These are phyloP conservation scores for Cryptococcus neoformans DNA, from an alignment of 1,284 basidiomycete genomes.

Conservation along the genomic window DNA sequence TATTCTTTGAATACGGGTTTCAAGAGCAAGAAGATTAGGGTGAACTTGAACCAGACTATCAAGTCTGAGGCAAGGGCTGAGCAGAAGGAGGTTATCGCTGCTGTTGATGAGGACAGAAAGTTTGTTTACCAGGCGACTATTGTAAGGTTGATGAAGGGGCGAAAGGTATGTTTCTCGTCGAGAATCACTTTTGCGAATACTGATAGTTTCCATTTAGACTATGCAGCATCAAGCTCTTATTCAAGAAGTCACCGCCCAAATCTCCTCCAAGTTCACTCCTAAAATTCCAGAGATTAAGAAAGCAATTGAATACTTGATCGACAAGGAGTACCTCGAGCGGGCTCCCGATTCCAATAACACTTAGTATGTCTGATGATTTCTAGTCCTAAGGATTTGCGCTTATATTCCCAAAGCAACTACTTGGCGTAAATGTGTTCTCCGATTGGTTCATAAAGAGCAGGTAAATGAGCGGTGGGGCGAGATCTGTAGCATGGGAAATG, in stretches of 20 bases:
- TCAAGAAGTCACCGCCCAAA: conserved; percentile 89
- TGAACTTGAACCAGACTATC: conserved; percentile 91
- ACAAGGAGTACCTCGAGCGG: conserved; percentile 97
- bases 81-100: conserved; percentile 84
- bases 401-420: conserved; percentile 22
- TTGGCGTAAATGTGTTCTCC: conserved; percentile 14
- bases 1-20: conserved; percentile 69
- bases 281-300: conserved; percentile 52
- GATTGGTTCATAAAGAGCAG: no score
- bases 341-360: conserved; percentile 62
- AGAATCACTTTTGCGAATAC: background rate
- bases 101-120: conserved; percentile 96
- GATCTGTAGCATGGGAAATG: no score
- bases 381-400: background rate
- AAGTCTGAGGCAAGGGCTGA: conserved; percentile 94
- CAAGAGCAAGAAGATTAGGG: conserved; percentile 89
- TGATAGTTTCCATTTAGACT: conserved; percentile 55
- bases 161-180: conserved; percentile 54
- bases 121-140: conserved; percentile 97
- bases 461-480: no score
- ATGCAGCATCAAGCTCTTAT: conserved; percentile 96
- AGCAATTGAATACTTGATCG: conserved; percentile 95
- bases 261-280: conserved; percentile 57
- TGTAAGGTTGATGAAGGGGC: conserved; percentile 97
- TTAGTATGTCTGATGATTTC: conserved; percentile 25